phyloP scores from a whole-genome alignment of 148 eudicot genomes.

The Arbutus unedo region DNA sequence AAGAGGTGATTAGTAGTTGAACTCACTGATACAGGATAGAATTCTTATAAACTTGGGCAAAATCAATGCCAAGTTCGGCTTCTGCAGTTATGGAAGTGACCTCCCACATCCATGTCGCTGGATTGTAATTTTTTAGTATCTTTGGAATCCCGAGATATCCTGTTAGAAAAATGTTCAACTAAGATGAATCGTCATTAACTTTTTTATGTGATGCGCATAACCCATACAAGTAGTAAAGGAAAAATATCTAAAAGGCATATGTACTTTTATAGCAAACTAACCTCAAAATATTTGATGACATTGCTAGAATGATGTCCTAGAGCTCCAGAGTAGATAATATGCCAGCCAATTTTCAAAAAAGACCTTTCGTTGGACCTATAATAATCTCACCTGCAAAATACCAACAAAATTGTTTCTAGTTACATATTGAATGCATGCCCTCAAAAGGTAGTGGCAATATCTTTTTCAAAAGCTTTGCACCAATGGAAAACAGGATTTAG shows the following conservation, averaged over 20 bases:
- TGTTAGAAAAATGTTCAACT: no score
- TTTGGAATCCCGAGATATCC: conserved; percentile 67
- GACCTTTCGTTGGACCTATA: conserved; percentile 69
- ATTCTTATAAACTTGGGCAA: conserved; percentile 45
- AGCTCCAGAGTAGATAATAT: conserved; percentile 73
- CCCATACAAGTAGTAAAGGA: neutral
- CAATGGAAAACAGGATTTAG: neutral
- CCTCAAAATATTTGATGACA: conserved; percentile 79
- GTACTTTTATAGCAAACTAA: conserved; percentile 13
- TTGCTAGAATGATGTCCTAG: conserved; percentile 57
- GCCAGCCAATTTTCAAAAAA: conserved; percentile 68
- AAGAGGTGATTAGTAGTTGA: neutral
- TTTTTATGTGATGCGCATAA: neutral
- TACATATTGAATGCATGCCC: neutral
- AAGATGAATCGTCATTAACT: neutral
- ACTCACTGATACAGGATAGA: conserved; percentile 62
- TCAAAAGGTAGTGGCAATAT: neutral
- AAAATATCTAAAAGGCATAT: neutral
- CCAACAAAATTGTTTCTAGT: neutral
- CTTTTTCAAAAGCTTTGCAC: neutral
- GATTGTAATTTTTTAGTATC: conserved; percentile 66
- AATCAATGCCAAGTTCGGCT: conserved; percentile 58
- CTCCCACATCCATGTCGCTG: conserved; percentile 90
- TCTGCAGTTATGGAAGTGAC: conserved; percentile 76
- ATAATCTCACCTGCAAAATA: conserved; percentile 71